Evolutionary conservation across 1,284 basidiomycete genomes (phyloP).

Genomic region (Rhodotorula sp.): DNA sequence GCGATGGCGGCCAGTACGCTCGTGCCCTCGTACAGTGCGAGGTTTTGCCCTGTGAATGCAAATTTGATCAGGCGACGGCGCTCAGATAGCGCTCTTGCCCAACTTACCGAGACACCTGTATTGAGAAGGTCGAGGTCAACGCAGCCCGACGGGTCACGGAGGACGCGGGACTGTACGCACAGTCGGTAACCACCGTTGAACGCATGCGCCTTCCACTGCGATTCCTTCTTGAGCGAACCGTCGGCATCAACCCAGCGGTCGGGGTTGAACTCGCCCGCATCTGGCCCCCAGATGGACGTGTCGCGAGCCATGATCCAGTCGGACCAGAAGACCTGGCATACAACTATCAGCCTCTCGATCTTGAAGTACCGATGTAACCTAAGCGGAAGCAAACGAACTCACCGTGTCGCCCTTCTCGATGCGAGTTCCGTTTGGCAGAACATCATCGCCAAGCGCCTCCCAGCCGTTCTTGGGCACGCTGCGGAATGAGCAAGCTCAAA

Average conservation of each 20-base stretch:
- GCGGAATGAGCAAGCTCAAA: no score
- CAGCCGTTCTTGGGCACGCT: conserved; percentile 28
- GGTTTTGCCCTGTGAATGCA: conserved; percentile 25
- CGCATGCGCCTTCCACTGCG: conserved; percentile 36
- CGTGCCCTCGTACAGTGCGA: conserved; percentile 39
- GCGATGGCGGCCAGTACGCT: conserved; percentile 30
- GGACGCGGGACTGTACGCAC: conserved; percentile 7
- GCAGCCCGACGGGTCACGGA: no score
- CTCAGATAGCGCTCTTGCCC: no score
- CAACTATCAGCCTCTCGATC: no score
- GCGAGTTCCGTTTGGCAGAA: conserved; percentile 36
- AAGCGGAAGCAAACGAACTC: background rate
- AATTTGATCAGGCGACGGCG: no score
- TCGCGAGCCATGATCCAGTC: conserved; percentile 40
- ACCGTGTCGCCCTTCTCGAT: conserved; percentile 40
- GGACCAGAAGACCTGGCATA: conserved; percentile 16
- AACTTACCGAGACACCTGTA: no score
- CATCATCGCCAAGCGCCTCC: conserved; percentile 27
- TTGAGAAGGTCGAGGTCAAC: no score
- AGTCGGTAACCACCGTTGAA: conserved; percentile 43
- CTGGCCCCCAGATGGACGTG: conserved; percentile 34
- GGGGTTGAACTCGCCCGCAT: conserved; percentile 41
- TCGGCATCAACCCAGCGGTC: conserved; percentile 40
- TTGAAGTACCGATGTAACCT: background rate
- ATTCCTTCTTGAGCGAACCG: conserved; percentile 28